Evolutionary conservation across 106 monocot genomes (phyloP).

Genomic region (Narthecium ossifragum): DNA sequence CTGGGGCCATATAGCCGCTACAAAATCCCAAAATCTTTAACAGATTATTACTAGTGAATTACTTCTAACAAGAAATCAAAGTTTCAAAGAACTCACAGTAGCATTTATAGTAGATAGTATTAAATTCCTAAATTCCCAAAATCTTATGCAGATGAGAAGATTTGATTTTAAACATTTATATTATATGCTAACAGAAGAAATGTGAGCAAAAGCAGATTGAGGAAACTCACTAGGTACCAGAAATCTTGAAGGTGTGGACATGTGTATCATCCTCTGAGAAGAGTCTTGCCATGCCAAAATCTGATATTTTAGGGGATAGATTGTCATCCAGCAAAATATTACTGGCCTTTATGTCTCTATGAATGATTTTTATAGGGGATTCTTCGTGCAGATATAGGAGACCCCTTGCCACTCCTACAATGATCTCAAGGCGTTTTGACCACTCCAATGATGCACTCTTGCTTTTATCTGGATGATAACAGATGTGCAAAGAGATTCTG

Average conservation of each 20-base stretch:
- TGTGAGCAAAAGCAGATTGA: not conserved
- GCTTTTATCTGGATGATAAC: conserved; percentile 23
- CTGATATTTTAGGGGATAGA: conserved; percentile 54
- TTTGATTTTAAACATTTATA: too few relatives aligned
- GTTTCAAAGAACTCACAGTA: too few relatives aligned
- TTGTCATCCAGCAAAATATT: conserved; percentile 57
- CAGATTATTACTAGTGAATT: not conserved
- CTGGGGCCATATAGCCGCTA: conserved; percentile 71
- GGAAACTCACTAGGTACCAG: conserved; percentile 68
- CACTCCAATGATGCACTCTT: conserved; percentile 29
- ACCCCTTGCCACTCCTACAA: conserved; percentile 48
- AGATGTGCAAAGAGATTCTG: not conserved
- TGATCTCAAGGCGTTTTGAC: conserved; percentile 55
- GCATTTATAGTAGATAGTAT: too few relatives aligned
- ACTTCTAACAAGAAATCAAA: too few relatives aligned
- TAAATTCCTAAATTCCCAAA: too few relatives aligned
- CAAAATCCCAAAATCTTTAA: not conserved
- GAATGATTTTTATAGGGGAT: conserved; percentile 68
- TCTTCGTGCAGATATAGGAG: conserved; percentile 72
- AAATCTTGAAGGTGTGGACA: conserved; percentile 57
- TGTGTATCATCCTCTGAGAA: conserved; percentile 66
- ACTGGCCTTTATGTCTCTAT: conserved; percentile 67
- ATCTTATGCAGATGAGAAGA: too few relatives aligned
- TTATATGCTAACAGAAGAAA: not conserved
- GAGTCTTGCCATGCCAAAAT: conserved; percentile 71